Percentiles rank a stretch among this genome's conserved stretches.
These are phyloP conservation scores for Begonia loranthoides DNA, from an alignment of 306 rosid genomes.

Conservation along the genomic window DNA sequence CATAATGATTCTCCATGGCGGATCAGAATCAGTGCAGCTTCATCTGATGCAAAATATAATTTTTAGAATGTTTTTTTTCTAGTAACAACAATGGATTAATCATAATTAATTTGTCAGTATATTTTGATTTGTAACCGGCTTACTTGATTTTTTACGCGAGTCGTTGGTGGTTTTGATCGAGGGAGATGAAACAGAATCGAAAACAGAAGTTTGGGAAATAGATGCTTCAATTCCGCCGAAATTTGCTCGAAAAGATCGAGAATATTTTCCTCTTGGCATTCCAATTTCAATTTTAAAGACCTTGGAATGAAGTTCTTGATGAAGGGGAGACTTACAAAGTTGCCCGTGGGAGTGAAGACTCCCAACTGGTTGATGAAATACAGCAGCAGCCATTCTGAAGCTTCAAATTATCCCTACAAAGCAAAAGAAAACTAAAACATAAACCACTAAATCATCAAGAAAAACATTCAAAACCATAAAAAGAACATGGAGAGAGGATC, in stretches of 20 bases:
- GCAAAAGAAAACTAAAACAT: not conserved
- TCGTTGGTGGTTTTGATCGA: constrained; percentile 35
- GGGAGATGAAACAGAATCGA: constrained; percentile 51
- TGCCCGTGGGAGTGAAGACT: constrained; percentile 25
- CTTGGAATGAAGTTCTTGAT: constrained; percentile 27
- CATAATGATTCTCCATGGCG: constrained; percentile 93
- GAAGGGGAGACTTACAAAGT: constrained; percentile 15
- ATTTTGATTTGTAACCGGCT: constrained; percentile 4
- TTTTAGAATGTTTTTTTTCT: too few species aligned
- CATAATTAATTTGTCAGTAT: too few species aligned
- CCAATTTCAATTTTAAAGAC: constrained; percentile 31
- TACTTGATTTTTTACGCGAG: constrained; percentile 72
- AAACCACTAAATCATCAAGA: too few species aligned
- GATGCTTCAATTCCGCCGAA: constrained; percentile 37
- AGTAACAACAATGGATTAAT: too few species aligned
- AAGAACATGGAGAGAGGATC: too few species aligned
- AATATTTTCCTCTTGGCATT: constrained; percentile 27
- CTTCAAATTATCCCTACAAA: constrained; percentile 10
- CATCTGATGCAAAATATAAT: constrained; percentile 37
- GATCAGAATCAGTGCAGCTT: constrained; percentile 84
- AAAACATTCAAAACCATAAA: too few species aligned
- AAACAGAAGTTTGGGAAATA: constrained; percentile 52
- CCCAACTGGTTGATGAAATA: constrained; percentile 44
- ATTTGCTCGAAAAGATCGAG: constrained; percentile 14
- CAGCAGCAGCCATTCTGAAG: constrained; percentile 80